Conservation (phyloP, 768 basidiomycete genomes). For the Pleurotus citrinopileatus region DNA sequence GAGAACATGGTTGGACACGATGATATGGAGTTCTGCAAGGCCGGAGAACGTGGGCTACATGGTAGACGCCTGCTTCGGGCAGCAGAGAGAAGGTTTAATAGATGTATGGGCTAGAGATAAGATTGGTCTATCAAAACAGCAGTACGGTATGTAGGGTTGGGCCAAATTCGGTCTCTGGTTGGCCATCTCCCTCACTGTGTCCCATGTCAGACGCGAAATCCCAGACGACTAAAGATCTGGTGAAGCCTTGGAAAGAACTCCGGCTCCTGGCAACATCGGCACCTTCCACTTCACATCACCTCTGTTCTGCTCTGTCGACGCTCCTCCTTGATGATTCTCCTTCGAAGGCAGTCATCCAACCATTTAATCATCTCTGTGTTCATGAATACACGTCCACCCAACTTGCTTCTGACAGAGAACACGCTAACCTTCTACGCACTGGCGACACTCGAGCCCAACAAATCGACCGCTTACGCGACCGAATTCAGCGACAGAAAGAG, state of each 20-base stretch:
- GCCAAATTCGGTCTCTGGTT: too few species aligned
- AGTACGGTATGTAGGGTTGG: conserved; percentile 58
- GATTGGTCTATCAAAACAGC: conserved; percentile 53
- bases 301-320: conserved; percentile 43
- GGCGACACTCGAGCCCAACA: not conserved
- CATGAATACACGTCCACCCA: conserved; percentile 47
- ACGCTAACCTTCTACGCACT: not conserved
- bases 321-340: conserved; percentile 58
- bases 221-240: conserved; percentile 70
- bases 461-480: not conserved
- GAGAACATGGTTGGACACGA: conserved; percentile 71
- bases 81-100: conserved; percentile 36
- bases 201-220: conserved; percentile 42
- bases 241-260: conserved; percentile 57
- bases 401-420: not conserved
- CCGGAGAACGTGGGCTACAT: conserved; percentile 76
- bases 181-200: too few species aligned
- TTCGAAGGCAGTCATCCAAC: conserved; percentile 60
- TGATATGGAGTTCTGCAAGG: conserved; percentile 89
- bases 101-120: conserved; percentile 82
- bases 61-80: conserved; percentile 60
- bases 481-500: not conserved
- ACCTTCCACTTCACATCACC: conserved; percentile 5
- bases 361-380: conserved; percentile 79
- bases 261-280: not conserved